Evolutionary conservation across 306 rosid genomes (phyloP).

Genomic region (Cucumis cinereus): DNA sequence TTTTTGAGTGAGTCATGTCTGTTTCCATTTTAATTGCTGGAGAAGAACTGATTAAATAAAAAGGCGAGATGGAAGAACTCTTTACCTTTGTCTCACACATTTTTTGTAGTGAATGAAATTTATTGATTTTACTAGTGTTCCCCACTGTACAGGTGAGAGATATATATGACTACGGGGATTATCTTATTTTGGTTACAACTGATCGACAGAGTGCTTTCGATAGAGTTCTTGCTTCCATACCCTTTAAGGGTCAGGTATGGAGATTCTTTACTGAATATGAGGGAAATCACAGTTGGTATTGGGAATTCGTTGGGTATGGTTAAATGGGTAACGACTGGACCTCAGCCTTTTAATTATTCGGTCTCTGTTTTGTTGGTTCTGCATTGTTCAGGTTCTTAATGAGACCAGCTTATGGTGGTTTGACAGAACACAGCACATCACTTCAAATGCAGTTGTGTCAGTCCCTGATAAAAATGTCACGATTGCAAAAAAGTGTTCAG

Average conservation of each 20-base stretch:
- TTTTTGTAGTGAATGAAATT: neutral
- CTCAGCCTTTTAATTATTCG: neutral
- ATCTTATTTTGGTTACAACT: slow-evolving; percentile 73
- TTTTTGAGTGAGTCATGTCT: neutral
- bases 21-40: neutral
- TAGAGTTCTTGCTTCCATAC: slow-evolving; percentile 93
- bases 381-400: slow-evolving; percentile 58
- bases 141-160: slow-evolving; percentile 64
- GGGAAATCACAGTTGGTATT: neutral
- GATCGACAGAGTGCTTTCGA: slow-evolving; percentile 96
- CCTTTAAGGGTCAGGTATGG: slow-evolving; percentile 89
- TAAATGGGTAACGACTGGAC: neutral
- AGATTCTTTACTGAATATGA: neutral
- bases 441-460: slow-evolving; percentile 64
- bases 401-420: slow-evolving; percentile 98
- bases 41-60: neutral
- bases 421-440: slow-evolving; percentile 67
- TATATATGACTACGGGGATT: slow-evolving; percentile 73
- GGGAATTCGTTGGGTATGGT: neutral
- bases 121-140: neutral
- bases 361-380: slow-evolving; percentile 1
- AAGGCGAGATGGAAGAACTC: neutral
- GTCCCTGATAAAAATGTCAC: slow-evolving; percentile 81
- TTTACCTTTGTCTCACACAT: neutral
- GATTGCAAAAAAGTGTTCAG: slow-evolving; percentile 83